Conservation (phyloP, 2,329 filamentous ascomycete species). For the Truncatella angustata region DNA sequence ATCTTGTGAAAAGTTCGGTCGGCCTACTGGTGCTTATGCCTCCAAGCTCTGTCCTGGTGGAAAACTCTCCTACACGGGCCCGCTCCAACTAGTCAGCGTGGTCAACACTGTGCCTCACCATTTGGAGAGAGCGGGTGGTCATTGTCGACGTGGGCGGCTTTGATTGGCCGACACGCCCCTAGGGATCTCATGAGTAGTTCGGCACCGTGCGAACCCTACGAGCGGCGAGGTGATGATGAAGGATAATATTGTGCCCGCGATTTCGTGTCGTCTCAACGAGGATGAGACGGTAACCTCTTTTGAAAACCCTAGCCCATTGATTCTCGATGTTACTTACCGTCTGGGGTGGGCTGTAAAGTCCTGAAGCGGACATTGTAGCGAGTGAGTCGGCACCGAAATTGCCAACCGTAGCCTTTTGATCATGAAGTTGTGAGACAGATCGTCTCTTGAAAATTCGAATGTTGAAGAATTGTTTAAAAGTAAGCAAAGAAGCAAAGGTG, state of each 20-base stretch:
- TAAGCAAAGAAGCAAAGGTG: not conserved
- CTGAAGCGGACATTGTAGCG: no score
- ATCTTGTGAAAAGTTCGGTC: conserved; percentile 10
- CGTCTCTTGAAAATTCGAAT: not conserved
- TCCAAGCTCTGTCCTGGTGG: no score
- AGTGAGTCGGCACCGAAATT: no score
- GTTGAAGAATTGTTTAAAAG: not conserved
- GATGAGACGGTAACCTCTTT: not conserved
- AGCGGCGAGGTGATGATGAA: conserved; percentile 12
- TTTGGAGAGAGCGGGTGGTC: conserved; percentile 18
- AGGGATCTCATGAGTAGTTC: no score
- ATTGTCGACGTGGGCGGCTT: conserved; percentile 30
- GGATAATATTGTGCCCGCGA: not conserved
- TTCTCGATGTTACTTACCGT: not conserved
- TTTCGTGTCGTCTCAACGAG: not conserved
- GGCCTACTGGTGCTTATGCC: conserved; percentile 24
- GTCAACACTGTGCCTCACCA: conserved; percentile 5
- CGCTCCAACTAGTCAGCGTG: conserved; percentile 14
- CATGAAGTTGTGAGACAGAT: not conserved
- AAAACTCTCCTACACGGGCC: conserved; percentile 20
- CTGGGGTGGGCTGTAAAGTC: no score
- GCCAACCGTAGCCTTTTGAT: no score
- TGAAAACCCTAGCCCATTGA: not conserved
- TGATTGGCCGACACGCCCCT: conserved; percentile 27
- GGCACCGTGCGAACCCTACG: conserved; percentile 11